Evolutionary conservation across 1,139 yeast genomes (phyloP).

Genomic region (Candida sanyaensis): DNA sequence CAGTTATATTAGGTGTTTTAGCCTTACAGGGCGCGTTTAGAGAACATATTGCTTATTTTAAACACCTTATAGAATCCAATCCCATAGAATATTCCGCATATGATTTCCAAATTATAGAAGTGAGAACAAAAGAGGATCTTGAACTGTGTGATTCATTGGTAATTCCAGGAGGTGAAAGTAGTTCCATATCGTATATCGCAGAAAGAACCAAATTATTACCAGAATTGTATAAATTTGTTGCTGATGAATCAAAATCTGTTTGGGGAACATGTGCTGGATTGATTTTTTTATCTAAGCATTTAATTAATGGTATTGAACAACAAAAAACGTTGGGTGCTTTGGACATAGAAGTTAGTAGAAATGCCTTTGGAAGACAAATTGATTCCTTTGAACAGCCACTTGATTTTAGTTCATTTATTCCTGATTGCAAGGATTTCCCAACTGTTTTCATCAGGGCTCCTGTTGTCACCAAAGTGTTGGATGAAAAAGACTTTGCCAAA

Average conservation of each 20-base stretch:
- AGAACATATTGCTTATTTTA: conserved; percentile 65
- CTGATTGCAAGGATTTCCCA: conserved; percentile 44
- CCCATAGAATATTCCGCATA: conserved; percentile 18
- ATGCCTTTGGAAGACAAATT: conserved; percentile 79
- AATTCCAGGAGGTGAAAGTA: conserved; percentile 84
- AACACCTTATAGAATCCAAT: conserved; percentile 31
- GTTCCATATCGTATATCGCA: conserved; percentile 73
- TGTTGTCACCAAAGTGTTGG: conserved; percentile 49
- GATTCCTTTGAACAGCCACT: conserved; percentile 61
- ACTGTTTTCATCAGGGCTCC: conserved; percentile 82
- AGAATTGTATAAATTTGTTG: conserved; percentile 56
- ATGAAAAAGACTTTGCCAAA: conserved; percentile 10
- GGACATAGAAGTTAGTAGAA: conserved; percentile 64
- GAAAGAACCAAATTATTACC: conserved; percentile 61
- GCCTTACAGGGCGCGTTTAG: conserved; percentile 82
- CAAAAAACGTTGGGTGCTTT: conserved; percentile 68
- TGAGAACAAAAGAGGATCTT: conserved; percentile 55
- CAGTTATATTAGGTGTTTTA: conserved; percentile 59
- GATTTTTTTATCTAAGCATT: conserved; percentile 61
- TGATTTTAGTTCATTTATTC: conserved; percentile 51
- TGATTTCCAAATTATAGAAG: conserved; percentile 43
- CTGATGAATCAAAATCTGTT: conserved; percentile 49
- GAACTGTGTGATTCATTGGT: conserved; percentile 58
- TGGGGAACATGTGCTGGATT: conserved; percentile 94
- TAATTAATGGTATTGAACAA: conserved; percentile 56